These are phyloP conservation scores for Colletotrichum falcatum DNA, from an alignment of 2,329 filamentous ascomycete species.

Conservation along the genomic window DNA sequence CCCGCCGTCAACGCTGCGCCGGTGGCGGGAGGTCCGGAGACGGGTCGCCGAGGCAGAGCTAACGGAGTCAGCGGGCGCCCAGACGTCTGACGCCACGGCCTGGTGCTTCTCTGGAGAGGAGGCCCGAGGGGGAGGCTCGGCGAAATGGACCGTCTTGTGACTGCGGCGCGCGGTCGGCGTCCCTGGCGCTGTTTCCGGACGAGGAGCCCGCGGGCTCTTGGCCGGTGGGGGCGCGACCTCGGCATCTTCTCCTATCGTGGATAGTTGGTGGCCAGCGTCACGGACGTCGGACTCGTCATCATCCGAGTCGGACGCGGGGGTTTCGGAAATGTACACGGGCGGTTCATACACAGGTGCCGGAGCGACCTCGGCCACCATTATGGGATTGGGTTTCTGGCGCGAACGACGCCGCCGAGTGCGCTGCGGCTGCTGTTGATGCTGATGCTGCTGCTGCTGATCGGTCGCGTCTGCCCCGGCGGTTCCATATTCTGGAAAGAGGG, in stretches of 20 bases:
- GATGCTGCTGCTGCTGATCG: conserved; percentile 17
- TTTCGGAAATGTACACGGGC: neutral
- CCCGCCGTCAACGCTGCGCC: conserved; percentile 22
- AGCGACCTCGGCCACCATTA: neutral
- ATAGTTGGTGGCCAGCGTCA: neutral
- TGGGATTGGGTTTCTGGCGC: conserved; percentile 10
- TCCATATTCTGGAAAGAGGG: neutral
- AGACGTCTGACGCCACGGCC: neutral
- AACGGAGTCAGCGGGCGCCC: conserved; percentile 4
- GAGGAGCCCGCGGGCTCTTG: neutral
- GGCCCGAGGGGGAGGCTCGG: conserved; percentile 23
- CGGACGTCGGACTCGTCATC: neutral
- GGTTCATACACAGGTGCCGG: neutral
- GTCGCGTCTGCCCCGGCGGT: neutral
- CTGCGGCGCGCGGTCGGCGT: conserved; percentile 34
- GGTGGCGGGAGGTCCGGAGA: conserved; percentile 21
- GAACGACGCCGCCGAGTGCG: conserved; percentile 30
- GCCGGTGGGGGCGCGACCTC: neutral
- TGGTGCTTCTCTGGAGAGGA: conserved; percentile 12
- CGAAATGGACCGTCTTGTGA: conserved; percentile 39
- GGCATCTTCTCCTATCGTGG: conserved; percentile 23
- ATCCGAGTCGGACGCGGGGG: neutral
- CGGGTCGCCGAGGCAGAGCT: conserved; percentile 2
- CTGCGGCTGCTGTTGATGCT: conserved; percentile 25
- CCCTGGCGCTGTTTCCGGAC: neutral